Evolutionary conservation across 225 moss, liverwort and hornwort genomes (phyloP).

Genomic region (Lunularia cruciata): DNA sequence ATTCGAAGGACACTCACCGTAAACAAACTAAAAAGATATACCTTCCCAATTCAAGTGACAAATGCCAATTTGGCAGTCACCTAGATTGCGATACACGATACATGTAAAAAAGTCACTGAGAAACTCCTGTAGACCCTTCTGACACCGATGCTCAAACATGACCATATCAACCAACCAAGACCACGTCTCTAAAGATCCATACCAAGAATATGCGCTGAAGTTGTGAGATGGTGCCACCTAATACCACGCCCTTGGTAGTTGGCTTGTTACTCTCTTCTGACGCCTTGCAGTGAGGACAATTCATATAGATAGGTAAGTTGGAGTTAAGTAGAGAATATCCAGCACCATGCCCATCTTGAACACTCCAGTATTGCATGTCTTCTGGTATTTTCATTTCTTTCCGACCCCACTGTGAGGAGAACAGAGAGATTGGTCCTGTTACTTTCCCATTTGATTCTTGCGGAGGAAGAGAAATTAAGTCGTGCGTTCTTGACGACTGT

Average conservation of each 20-base stretch:
- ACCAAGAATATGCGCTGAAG: conserved; percentile 97
- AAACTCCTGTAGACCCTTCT: not conserved
- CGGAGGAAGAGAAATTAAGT: conserved; percentile 3
- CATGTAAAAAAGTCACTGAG: conserved; percentile 7
- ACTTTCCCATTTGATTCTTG: conserved; percentile 19
- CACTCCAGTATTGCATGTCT: conserved; percentile 42
- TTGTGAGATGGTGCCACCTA: conserved; percentile 85
- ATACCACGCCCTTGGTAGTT: conserved; percentile 48
- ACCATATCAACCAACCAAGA: too few species aligned
- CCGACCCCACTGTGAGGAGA: conserved; percentile 23
- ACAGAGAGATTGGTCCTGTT: conserved; percentile 7
- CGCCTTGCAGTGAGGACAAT: conserved; percentile 84
- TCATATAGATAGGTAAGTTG: conserved; percentile 87
- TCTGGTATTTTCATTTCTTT: conserved; percentile 42
- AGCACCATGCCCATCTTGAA: conserved; percentile 65
- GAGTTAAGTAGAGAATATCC: conserved; percentile 73
- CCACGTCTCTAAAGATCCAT: not conserved
- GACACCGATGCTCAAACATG: too few species aligned
- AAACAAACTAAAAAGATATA: too few species aligned
- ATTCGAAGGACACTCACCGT: too few species aligned
- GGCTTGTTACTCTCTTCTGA: conserved; percentile 49
- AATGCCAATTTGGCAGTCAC: too few species aligned
- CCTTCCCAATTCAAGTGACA: too few species aligned
- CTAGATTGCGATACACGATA: too few species aligned
- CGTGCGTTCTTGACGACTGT: conserved; percentile 5